Evolutionary conservation across 257 asterid genomes (phyloP), one percentile per base, ranked within the genome.

Genomic region (Primulina tabacum): DNA sequence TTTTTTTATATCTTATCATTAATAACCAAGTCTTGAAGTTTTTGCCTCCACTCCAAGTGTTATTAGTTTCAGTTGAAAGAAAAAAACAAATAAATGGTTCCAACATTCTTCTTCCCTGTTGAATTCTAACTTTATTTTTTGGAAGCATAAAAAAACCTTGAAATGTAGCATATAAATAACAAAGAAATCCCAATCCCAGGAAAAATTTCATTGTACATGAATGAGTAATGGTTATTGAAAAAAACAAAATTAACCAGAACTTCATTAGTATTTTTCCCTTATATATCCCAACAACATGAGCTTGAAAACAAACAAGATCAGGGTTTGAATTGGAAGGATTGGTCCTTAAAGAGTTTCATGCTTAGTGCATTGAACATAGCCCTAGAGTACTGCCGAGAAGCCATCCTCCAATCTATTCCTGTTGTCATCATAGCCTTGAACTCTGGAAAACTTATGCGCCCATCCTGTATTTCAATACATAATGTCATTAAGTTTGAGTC

Each of bases 351-450:
- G 26, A 92, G 70, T 71, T 79, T 86, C 77, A 73, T 63, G 85
- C 98, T 92, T 4, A 92, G 83, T 56, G 94, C 98, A 72, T 81
- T 84, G 38, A 92, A 80, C 89, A 85, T 78, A 24, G 87, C 97
- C 77, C 88, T 77, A 0, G 98, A 89, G 79, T 83, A 89, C 64
- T 92, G 96, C 6, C 98, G 82, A 32, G 97, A 92, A 18, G 87
- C 86, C 98, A 89, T 89, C 83, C 84, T 92, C 96, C 96, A 92
- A 70, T 92, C 97, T 77, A 76, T 81, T 10, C 97, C 98, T 5
- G 87, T 85, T 32, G 88, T 83, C 98, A 92, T 92, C 98, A 92
- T 89, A 5, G 87, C 92, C 76, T 88, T 82, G 81, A 92, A 92
- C 77, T 92, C 96, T 4, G 76, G 71, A 32, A 74, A 92, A 67